phyloP scores from a whole-genome alignment of 768 basidiomycete genomes.

The Lenzites betulinus region DNA sequence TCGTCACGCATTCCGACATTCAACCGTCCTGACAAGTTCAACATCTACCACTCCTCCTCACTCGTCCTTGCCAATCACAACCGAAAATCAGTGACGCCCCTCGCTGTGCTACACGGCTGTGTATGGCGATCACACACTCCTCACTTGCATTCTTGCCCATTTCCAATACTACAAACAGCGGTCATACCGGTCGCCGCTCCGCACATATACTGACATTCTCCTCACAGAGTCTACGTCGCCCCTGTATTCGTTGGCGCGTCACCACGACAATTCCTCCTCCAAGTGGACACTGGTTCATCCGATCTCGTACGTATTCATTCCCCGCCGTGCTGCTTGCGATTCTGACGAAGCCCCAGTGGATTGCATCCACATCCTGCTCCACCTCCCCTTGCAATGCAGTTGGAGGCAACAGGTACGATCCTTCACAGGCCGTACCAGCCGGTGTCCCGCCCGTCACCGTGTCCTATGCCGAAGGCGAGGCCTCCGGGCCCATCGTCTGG shows the following conservation, averaged over 20 bases:
- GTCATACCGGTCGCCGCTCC: not conserved
- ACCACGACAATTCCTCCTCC: constrained; percentile 52
- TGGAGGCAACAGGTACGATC: constrained; percentile 55
- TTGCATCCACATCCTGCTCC: constrained; percentile 67
- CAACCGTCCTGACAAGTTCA: too few species aligned
- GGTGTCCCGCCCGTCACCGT: constrained; percentile 46
- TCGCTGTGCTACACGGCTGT: not conserved
- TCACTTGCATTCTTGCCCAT: not conserved
- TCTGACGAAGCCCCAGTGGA: constrained; percentile 52
- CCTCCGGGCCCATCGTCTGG: constrained; percentile 68
- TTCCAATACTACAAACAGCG: not conserved
- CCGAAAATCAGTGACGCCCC: too few species aligned
- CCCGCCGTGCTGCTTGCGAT: constrained; percentile 2
- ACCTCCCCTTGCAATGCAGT: constrained; percentile 52
- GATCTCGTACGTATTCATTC: constrained; percentile 59
- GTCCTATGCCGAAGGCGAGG: constrained; percentile 59
- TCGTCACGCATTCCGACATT: not conserved
- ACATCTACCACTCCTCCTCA: too few species aligned
- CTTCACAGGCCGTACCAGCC: constrained; percentile 48
- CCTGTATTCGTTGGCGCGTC: constrained; percentile 53
- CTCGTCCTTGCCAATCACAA: too few species aligned
- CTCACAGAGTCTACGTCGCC: constrained; percentile 63
- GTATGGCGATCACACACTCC: too few species aligned
- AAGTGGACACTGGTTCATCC: constrained; percentile 82
- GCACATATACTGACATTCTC: constrained; percentile 3